These are phyloP conservation scores for Cucurbita pepo DNA, from an alignment of 306 rosid genomes.

Conservation along the genomic window DNA sequence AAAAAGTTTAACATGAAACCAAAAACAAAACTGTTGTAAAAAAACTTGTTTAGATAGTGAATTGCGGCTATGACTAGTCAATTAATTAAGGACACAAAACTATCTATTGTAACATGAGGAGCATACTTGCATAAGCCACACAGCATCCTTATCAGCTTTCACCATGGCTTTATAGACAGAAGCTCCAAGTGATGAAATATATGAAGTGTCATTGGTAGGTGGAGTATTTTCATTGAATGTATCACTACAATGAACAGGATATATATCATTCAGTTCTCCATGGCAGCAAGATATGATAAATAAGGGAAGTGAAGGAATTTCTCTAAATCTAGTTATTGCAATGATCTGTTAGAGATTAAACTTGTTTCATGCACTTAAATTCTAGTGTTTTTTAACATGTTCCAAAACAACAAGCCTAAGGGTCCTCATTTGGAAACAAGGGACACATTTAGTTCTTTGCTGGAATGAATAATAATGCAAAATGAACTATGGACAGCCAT, in stretches of 20 bases:
- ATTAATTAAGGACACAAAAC: background rate
- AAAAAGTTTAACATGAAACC: background rate
- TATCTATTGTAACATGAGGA: constrained; percentile 4
- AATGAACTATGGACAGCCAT: background rate
- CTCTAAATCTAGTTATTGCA: background rate
- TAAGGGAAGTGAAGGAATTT: background rate
- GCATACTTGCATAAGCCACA: constrained; percentile 97
- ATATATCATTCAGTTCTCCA: background rate
- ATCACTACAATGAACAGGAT: constrained; percentile 43
- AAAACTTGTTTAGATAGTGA: background rate
- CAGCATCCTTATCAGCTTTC: constrained; percentile 75
- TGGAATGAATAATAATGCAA: background rate
- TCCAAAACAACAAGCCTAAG: background rate
- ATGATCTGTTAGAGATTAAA: background rate
- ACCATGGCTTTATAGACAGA: constrained; percentile 86
- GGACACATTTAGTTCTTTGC: background rate
- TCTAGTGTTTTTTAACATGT: background rate
- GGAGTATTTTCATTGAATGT: constrained; percentile 93
- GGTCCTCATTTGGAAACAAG: background rate
- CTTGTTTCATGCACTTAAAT: background rate
- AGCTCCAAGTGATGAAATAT: constrained; percentile 78
- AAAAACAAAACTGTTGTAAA: background rate
- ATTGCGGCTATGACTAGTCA: background rate
- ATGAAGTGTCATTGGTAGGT: constrained; percentile 58
- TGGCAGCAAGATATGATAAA: background rate